phyloP scores from a whole-genome alignment of 805 yeast genomes.

The Hanseniaspora vineae region DNA sequence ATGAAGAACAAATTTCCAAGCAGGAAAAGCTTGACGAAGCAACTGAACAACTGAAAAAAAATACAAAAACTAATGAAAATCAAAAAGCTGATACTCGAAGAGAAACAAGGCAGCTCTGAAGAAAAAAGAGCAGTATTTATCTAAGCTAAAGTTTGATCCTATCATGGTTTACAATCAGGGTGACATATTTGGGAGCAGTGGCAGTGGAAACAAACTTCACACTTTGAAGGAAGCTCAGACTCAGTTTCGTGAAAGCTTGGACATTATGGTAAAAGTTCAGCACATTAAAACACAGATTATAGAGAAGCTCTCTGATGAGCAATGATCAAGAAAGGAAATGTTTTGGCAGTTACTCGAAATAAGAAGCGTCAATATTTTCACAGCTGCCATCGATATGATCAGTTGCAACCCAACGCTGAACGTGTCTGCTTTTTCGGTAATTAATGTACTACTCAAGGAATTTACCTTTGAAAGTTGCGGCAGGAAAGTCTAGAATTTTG shows the following conservation, averaged over 20 bases:
- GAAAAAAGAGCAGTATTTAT: background rate
- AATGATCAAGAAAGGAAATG: background rate
- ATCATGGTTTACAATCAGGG: background rate
- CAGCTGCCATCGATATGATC: too few species aligned
- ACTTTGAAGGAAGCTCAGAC: background rate
- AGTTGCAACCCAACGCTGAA: too few species aligned
- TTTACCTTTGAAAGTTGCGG: too few species aligned
- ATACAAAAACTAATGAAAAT: background rate
- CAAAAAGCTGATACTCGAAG: background rate
- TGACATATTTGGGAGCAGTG: background rate
- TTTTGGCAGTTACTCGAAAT: too few species aligned
- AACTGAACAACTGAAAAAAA: background rate
- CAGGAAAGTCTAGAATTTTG: too few species aligned
- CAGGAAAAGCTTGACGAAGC: background rate
- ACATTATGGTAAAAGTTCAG: background rate
- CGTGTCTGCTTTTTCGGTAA: too few species aligned
- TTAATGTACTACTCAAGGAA: too few species aligned
- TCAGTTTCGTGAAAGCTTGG: background rate
- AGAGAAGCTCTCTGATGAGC: background rate
- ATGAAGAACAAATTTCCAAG: slow-evolving; percentile 1
- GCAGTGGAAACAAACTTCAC: background rate
- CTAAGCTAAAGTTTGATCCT: background rate
- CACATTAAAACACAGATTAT: background rate
- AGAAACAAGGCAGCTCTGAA: background rate
- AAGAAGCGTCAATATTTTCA: too few species aligned